Evolutionary conservation across 345 rosid genomes (phyloP), one percentile per base, ranked within the genome.

Genomic region (Carallia brachiata): DNA sequence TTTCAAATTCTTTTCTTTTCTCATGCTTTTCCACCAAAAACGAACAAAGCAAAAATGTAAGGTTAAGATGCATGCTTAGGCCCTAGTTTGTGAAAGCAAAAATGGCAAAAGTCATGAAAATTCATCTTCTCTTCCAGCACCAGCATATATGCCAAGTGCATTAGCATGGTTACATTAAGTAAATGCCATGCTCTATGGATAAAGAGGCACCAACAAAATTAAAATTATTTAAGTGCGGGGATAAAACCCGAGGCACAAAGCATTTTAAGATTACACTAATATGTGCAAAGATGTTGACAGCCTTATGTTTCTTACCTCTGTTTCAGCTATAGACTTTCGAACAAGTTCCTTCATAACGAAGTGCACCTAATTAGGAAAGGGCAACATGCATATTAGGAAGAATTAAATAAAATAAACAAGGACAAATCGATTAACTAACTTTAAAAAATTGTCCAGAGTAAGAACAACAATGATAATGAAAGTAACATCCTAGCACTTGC

Each of bases 291-390:
- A 18, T 64, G 18, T 73, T 34, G 60, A 52, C 52, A 66, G 39
- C 36, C 18, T 77, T 70, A 61, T 61, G 69, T 63, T 70, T 61
- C 79, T 75, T 79, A 95, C 99, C 96, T 88, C 96, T 54, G 98
- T 95, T 77, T 83, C 91, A 53, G 92, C 84, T 67, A 95, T 95
- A 0, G 99, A 95, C 79, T 90, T 92, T 68, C 99, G 89, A 63
- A 95, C 99, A 71, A 95, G 93, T 77, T 95, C 99, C 81, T 95
- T 95, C 87, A 92, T 78, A 61, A 95, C 84, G 62, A 92, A 88
- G 78, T 95, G 99, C 60, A 95, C 99, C 99, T 95, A 72, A 53
- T 53, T 61, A 57, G 52, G 44, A 19, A 30, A 52, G 39, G 6
- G 27, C 31, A 5, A 19, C 12, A 39, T 8, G 37, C 15, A 19